Conservation (phyloP, 305 asterid species). For the Solanum aculeatissimum region DNA sequence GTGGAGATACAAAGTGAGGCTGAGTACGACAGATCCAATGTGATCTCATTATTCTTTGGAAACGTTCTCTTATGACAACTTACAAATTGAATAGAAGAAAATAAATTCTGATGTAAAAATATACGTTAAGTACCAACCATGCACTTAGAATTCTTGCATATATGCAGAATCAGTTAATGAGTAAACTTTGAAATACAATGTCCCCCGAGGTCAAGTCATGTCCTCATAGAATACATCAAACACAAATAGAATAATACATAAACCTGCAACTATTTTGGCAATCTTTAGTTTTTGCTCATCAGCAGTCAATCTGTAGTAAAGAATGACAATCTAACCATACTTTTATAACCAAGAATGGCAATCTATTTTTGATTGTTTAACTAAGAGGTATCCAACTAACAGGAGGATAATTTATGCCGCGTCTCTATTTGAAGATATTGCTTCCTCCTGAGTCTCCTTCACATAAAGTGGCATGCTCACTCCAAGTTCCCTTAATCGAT, state of each 20-base stretch:
- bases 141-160: background rate
- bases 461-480: slow-evolving; percentile 49
- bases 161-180: background rate
- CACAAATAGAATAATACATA: background rate
- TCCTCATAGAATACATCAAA: background rate
- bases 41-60: background rate
- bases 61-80: background rate
- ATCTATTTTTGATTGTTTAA: background rate
- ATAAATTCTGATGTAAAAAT: no score
- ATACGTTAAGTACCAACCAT: no score
- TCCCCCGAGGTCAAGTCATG: background rate
- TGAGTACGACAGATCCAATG: background rate
- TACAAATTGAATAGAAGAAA: no score
- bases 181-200: background rate
- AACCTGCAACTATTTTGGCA: background rate
- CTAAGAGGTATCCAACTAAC: background rate
- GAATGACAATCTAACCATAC: background rate
- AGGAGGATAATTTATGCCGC: background rate
- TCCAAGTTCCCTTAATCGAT: slow-evolving; percentile 56
- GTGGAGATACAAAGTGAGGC: background rate
- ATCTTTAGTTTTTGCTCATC: background rate
- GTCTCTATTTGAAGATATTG: slow-evolving; percentile 10
- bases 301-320: background rate
- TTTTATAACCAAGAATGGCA: background rate
- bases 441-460: slow-evolving; percentile 12